phyloP scores from a whole-genome alignment of 257 asterid genomes.

The Solanum paucissectum region DNA sequence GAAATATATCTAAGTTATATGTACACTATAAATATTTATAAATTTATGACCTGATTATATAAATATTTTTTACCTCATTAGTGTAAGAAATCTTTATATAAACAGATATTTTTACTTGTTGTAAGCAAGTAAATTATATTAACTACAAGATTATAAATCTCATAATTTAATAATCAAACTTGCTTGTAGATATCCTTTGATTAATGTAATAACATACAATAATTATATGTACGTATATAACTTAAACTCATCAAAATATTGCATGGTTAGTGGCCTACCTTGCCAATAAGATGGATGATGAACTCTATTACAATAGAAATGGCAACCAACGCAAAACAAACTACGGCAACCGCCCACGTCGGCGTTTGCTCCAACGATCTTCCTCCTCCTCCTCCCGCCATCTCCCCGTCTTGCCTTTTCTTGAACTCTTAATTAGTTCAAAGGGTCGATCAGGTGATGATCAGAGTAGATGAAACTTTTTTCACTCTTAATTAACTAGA shows the following conservation, averaged over 20 bases:
- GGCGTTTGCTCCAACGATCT: conserved; percentile 74
- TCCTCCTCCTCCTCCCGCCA: conserved; percentile 72
- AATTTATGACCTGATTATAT: neutral
- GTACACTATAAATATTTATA: too few relatives aligned
- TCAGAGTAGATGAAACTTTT: neutral
- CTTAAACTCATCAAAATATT: neutral
- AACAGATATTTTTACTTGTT: neutral
- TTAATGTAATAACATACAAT: neutral
- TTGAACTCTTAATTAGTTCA: neutral
- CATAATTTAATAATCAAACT: neutral
- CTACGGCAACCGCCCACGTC: conserved; percentile 90
- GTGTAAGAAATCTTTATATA: neutral
- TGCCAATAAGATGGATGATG: conserved; percentile 60
- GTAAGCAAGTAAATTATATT: neutral
- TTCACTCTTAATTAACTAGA: neutral
- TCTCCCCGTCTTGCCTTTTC: neutral
- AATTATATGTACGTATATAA: neutral
- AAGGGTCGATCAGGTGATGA: neutral
- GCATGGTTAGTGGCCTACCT: conserved; percentile 22
- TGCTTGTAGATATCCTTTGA: neutral
- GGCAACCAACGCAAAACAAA: conserved; percentile 59
- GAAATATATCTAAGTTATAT: neutral
- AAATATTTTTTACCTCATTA: neutral
- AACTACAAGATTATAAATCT: neutral
- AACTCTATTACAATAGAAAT: conserved; percentile 61